phyloP scores from a whole-genome alignment of 78 protist genomes.

The Cavenderia fasciculata region DNA sequence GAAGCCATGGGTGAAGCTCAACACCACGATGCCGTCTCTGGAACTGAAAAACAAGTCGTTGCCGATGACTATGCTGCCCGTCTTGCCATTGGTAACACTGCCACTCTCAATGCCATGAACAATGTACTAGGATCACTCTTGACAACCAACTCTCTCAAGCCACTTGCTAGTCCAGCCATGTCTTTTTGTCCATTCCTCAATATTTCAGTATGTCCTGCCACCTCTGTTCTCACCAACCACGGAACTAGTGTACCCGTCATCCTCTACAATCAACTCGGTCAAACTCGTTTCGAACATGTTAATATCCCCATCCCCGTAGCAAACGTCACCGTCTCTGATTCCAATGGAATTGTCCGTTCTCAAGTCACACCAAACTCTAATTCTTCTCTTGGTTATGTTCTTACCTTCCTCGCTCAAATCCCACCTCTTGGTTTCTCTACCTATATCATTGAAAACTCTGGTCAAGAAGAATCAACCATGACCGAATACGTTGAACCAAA shows the following conservation, averaged over 20 bases:
- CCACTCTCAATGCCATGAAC: background rate
- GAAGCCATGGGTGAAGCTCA: slow-evolving; percentile 81
- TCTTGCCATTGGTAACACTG: slow-evolving; percentile 65
- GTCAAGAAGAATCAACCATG: background rate
- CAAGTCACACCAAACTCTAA: too few species aligned
- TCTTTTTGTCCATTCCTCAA: slow-evolving; percentile 68
- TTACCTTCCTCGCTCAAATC: background rate
- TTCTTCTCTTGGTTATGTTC: too few species aligned
- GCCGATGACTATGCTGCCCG: slow-evolving; percentile 90
- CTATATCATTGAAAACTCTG: background rate
- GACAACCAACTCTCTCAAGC: background rate
- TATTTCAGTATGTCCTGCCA: slow-evolving; percentile 38
- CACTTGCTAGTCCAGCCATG: background rate
- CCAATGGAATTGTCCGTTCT: slow-evolving; percentile 1
- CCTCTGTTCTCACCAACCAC: slow-evolving; percentile 1
- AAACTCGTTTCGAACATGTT: slow-evolving; percentile 25
- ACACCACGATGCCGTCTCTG: slow-evolving; percentile 95
- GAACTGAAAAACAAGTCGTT: slow-evolving; percentile 89
- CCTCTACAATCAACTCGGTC: slow-evolving; percentile 38
- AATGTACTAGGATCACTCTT: slow-evolving; percentile 15
- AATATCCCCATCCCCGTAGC: slow-evolving; percentile 46
- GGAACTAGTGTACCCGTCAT: slow-evolving; percentile 42
- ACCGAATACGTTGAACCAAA: background rate
- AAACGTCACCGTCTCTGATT: background rate
- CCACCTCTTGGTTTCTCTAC: slow-evolving; percentile 60